Conservation (phyloP, 352 stramenopile species). For the Phytophthora nicotianae region DNA sequence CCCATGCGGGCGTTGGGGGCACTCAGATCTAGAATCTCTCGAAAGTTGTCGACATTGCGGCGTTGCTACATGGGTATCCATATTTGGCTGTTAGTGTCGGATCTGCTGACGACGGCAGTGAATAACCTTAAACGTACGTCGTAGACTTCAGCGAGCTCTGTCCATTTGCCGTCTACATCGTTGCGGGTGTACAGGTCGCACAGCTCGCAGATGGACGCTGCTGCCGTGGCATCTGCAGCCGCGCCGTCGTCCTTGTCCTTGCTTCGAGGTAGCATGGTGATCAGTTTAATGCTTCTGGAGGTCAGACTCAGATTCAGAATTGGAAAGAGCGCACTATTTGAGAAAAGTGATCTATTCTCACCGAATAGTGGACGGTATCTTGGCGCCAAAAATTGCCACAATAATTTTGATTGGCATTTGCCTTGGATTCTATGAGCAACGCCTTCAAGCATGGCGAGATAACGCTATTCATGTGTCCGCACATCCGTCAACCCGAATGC, state of each 20-base stretch:
- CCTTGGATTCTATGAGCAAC: conserved; percentile 48
- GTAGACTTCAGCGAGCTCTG: conserved; percentile 70
- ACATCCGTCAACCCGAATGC: conserved; percentile 60
- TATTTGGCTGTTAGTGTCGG: background rate
- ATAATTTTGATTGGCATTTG: conserved; percentile 7
- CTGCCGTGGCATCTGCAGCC: conserved; percentile 16
- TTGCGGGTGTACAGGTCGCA: conserved; percentile 72
- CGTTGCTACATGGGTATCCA: conserved; percentile 52
- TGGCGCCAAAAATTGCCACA: too few species aligned
- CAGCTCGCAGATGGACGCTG: conserved; percentile 51
- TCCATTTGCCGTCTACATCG: conserved; percentile 69
- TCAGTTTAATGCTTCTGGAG: background rate
- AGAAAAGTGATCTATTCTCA: background rate
- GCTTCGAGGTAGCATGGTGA: conserved; percentile 27
- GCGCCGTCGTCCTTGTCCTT: conserved; percentile 40
- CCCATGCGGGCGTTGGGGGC: conserved; percentile 59
- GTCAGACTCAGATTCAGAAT: background rate
- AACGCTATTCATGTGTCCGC: conserved; percentile 62
- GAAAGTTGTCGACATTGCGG: conserved; percentile 74
- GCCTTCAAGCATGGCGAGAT: conserved; percentile 50
- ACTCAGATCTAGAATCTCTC: conserved; percentile 78
- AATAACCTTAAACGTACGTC: conserved; percentile 60
- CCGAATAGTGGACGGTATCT: background rate
- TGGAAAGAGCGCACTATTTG: background rate
- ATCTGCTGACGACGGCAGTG: background rate